Conservation (phyloP, 73 alveolate genomes). For the Symbiodinium pilosum region DNA sequence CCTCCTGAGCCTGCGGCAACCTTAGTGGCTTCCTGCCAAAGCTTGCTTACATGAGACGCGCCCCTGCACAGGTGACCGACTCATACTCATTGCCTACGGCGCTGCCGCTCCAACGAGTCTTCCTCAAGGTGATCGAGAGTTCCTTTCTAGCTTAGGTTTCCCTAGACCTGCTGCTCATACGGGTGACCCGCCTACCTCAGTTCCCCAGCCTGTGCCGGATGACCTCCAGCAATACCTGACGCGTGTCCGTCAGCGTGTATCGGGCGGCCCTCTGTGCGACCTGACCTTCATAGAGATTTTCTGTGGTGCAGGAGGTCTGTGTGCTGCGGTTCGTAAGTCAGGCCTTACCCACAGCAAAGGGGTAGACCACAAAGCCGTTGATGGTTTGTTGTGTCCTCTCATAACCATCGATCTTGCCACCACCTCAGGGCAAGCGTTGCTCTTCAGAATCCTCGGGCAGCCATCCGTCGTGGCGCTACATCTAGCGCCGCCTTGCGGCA, state of each 20-base stretch:
- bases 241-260: not conserved
- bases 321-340: not conserved
- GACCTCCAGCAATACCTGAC: not conserved
- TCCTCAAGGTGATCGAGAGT: no score
- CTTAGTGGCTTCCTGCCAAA: not conserved
- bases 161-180: not conserved
- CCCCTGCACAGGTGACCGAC: not conserved
- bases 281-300: not conserved
- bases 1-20: no score
- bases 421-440: not conserved
- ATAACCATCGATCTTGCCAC: not conserved
- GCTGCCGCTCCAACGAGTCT: not conserved
- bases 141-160: not conserved
- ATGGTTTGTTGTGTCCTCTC: not conserved
- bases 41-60: not conserved
- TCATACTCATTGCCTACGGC: not conserved
- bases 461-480: not conserved
- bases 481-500: not conserved
- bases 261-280: not conserved
- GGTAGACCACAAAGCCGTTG: not conserved
- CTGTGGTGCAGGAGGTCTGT: constrained; percentile 25
- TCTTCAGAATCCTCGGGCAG: not conserved
- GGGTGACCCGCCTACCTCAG: not conserved
- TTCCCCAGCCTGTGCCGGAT: not conserved
- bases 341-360: not conserved